These are phyloP conservation scores for Tylopilus orsonianus DNA, from an alignment of 1,284 basidiomycete genomes.

Conservation along the genomic window DNA sequence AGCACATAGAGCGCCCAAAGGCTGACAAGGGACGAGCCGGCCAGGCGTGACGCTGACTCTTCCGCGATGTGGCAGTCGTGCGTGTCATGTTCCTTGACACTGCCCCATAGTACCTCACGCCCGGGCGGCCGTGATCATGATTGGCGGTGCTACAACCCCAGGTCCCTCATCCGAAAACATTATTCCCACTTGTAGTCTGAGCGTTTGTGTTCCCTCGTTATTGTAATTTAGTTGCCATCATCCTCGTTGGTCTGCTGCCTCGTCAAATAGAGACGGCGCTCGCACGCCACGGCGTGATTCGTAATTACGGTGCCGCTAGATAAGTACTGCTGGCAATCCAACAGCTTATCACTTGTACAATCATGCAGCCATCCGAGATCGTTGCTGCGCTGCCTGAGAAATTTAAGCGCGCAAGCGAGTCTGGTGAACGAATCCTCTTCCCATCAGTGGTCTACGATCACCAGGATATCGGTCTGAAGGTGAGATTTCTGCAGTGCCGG, in stretches of 20 bases:
- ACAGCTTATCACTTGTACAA: background rate
- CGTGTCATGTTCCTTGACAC: background rate
- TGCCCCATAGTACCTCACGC: background rate
- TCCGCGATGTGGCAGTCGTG: background rate
- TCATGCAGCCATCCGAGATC: constrained; percentile 46
- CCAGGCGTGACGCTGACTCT: constrained; percentile 44
- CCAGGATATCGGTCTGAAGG: constrained; percentile 62
- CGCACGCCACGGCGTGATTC: constrained; percentile 17
- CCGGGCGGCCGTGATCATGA: background rate
- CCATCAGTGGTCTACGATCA: constrained; percentile 65
- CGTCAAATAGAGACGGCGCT: background rate
- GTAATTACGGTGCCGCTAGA: background rate
- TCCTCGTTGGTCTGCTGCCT: background rate
- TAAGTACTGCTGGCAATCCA: background rate
- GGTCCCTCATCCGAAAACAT: background rate
- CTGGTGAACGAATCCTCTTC: constrained; percentile 76
- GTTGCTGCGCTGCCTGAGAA: constrained; percentile 56
- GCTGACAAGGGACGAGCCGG: constrained; percentile 59
- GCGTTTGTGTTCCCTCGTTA: background rate
- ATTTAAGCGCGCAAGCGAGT: constrained; percentile 61
- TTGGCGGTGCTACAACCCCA: background rate
- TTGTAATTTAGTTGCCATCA: constrained; percentile 9
- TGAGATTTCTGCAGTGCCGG: constrained; percentile 32
- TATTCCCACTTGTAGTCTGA: constrained; percentile 2
- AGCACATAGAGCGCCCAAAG: constrained; percentile 65